phyloP scores from a whole-genome alignment of 495 filamentous ascomycete species.

The Talaromyces trachyspermus region DNA sequence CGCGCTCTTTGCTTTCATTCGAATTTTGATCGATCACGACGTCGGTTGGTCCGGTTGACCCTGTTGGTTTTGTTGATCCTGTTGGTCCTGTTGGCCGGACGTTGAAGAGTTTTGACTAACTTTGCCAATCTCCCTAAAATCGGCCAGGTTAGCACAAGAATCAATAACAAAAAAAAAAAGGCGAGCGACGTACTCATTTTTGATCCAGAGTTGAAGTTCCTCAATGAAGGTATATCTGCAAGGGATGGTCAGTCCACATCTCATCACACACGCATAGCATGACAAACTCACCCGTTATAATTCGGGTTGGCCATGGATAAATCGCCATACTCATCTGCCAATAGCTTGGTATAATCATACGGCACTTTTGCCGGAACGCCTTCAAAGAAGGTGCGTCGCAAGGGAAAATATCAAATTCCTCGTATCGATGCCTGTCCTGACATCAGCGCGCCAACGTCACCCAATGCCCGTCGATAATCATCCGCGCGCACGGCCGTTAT shows the following conservation, averaged over 20 bases:
- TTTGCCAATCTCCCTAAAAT: too few species aligned
- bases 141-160: too few species aligned
- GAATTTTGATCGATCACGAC: too few species aligned
- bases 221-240: neutral
- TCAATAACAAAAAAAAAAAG: neutral
- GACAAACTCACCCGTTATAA: slow-evolving; percentile 51
- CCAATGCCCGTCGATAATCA: slow-evolving; percentile 22
- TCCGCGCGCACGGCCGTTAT: slow-evolving; percentile 51
- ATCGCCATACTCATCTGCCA: slow-evolving; percentile 67
- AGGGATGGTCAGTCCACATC: neutral
- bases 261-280: too few species aligned
- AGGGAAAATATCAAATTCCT: slow-evolving; percentile 66
- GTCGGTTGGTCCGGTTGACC: too few species aligned
- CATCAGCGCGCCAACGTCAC: slow-evolving; percentile 36
- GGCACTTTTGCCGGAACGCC: slow-evolving; percentile 68
- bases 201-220: slow-evolving; percentile 3
- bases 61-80: neutral
- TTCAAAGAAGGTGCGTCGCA: slow-evolving; percentile 73
- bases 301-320: slow-evolving; percentile 55
- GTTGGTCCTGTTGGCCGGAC: too few species aligned
- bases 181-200: neutral
- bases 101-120: too few species aligned
- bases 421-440: slow-evolving; percentile 53
- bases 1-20: too few species aligned
- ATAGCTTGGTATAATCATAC: slow-evolving; percentile 62